phyloP scores from a whole-genome alignment of 108 stramenopile species.

The Skeletonema potamos region DNA sequence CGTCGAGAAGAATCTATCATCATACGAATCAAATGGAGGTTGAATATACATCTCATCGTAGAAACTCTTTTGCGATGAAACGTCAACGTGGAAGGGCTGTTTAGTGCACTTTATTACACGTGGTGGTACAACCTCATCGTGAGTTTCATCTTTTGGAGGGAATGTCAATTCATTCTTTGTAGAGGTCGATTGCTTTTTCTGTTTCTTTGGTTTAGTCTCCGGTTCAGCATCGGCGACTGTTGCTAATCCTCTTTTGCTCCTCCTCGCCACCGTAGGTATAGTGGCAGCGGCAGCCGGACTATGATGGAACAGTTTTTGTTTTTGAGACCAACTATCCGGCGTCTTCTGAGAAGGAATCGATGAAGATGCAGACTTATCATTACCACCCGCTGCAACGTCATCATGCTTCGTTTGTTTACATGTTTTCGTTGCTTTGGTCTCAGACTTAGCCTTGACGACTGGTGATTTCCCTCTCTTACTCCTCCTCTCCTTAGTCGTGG shows the following conservation, averaged over 20 bases:
- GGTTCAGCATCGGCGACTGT: not conserved
- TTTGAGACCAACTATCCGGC: too few relatives aligned
- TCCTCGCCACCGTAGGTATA: not conserved
- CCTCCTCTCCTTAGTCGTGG: not conserved
- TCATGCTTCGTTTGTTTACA: not conserved
- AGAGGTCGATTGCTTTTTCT: not conserved
- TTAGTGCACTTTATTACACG: not conserved
- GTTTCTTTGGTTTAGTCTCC: not conserved
- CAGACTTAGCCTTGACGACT: not conserved
- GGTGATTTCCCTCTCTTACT: not conserved
- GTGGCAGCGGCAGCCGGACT: not conserved
- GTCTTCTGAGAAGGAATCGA: too few relatives aligned
- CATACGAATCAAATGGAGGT: slow-evolving; percentile 43
- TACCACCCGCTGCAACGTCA: not conserved
- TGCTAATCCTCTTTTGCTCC: not conserved
- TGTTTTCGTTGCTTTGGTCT: not conserved
- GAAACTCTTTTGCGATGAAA: slow-evolving; percentile 51
- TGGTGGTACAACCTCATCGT: not conserved
- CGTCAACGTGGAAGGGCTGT: slow-evolving; percentile 58
- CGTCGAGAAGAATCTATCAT: not conserved
- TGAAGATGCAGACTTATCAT: not conserved
- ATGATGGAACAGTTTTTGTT: not conserved
- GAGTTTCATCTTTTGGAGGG: not conserved
- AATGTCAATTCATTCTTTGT: not conserved
- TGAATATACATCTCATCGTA: slow-evolving; percentile 48